Conservation (phyloP, 2,329 filamentous ascomycete genomes). For the Colletotrichum chrysophilum region DNA sequence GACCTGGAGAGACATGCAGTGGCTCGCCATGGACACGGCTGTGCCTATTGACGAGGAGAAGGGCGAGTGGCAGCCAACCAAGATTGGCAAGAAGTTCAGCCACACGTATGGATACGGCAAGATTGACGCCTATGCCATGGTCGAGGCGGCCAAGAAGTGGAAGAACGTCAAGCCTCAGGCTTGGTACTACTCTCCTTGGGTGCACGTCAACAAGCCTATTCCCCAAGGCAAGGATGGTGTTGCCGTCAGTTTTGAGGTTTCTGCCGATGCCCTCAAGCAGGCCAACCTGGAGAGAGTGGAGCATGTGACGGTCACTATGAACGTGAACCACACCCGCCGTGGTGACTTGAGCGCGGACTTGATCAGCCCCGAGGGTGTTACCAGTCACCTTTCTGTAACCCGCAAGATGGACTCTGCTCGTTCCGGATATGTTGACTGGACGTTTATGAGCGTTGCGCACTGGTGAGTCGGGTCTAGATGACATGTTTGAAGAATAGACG, state of each 20-base stretch:
- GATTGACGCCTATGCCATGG: constrained; percentile 84
- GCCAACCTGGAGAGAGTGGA: constrained; percentile 89
- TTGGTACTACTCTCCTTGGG: constrained; percentile 93
- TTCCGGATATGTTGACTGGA: constrained; percentile 90
- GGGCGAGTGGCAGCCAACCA: constrained; percentile 79
- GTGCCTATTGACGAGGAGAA: constrained; percentile 76
- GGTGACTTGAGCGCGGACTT: constrained; percentile 94
- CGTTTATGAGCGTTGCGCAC: constrained; percentile 97
- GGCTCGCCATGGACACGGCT: constrained; percentile 84
- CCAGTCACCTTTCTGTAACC: constrained; percentile 82
- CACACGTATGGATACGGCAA: constrained; percentile 97
- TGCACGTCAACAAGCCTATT: constrained; percentile 84
- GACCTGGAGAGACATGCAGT: constrained; percentile 94
- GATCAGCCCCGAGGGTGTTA: constrained; percentile 79
- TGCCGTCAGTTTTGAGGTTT: constrained; percentile 81
- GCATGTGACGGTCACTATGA: constrained; percentile 98
- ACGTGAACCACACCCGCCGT: constrained; percentile 83
- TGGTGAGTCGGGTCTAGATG: constrained; percentile 63
- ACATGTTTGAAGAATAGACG: not conserved
- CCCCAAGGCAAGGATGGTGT: constrained; percentile 86
- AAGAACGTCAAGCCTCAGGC: constrained; percentile 91
- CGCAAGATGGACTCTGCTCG: constrained; percentile 71
- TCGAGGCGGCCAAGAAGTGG: constrained; percentile 87
- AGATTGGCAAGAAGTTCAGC: constrained; percentile 85
- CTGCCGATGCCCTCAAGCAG: constrained; percentile 75